Percentiles rank a stretch among this genome's conserved stretches.
Conservation (phyloP, 2,329 filamentous ascomycete species). For the Penicillium frequentans region DNA sequence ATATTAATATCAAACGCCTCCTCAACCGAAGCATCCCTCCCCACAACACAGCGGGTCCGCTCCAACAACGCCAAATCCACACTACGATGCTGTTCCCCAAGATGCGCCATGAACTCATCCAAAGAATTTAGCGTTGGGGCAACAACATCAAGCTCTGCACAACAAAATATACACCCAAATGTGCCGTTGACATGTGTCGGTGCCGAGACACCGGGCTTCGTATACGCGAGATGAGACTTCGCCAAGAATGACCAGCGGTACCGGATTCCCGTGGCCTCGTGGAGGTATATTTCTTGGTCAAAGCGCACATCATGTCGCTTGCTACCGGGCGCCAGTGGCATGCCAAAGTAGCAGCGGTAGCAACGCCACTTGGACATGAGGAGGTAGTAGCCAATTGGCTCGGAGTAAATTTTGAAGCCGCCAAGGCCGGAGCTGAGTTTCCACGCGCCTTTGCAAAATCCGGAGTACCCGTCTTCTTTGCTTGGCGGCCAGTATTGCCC, state of each 20-base stretch:
- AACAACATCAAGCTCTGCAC: constrained; percentile 33
- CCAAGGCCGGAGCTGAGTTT: constrained; percentile 30
- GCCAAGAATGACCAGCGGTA: constrained; percentile 51
- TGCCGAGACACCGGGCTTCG: constrained; percentile 17
- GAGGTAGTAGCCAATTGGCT: constrained; percentile 22
- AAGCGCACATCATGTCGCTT: constrained; percentile 13
- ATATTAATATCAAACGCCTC: constrained; percentile 53
- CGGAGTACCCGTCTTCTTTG: constrained; percentile 35
- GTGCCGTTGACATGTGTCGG: background rate
- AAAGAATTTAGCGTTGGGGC: constrained; percentile 42
- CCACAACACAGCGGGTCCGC: constrained; percentile 9
- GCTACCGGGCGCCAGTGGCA: constrained; percentile 23
- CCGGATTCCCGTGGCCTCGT: constrained; percentile 35
- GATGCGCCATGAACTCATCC: constrained; percentile 46
- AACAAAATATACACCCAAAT: constrained; percentile 52
- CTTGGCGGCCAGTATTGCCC: constrained; percentile 31
- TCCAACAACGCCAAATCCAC: constrained; percentile 43
- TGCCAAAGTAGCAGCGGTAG: constrained; percentile 46
- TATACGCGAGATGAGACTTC: constrained; percentile 44
- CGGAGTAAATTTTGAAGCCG: constrained; percentile 15
- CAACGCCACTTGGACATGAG: constrained; percentile 39
- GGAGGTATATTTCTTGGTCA: constrained; percentile 31
- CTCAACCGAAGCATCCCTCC: constrained; percentile 2
- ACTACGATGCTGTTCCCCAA: constrained; percentile 40
- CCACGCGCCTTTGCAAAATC: constrained; percentile 51